Evolutionary conservation across 2,329 filamentous ascomycete genomes (phyloP), one percentile per base, ranked within the genome.

Genomic region (Curvularia sp.): DNA sequence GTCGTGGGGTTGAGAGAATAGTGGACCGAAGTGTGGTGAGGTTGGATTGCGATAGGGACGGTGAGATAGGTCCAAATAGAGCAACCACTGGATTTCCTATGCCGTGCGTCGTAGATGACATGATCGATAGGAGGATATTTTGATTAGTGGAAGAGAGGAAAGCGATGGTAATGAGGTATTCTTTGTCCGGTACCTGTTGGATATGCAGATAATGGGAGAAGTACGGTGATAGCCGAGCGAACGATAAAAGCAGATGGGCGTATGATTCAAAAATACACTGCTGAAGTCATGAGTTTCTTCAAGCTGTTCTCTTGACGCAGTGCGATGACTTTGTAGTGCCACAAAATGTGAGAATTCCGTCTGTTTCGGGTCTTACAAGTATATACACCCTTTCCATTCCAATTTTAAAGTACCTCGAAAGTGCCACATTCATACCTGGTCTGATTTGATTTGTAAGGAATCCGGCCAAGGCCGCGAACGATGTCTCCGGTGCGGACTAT

Each of bases 401-500:
- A 21, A 21, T n/a, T 19, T 18, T 3, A n/a, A 41, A 41, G 41
- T 8, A 25, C 18, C 21, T 13, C 13, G 5, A 15, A 18, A n/a
- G n/a, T 45, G 12, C 6, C 15, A 7, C 13, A 1, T 28, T 7
- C 3, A 45, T 15, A 45, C 41, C 15, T 13, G 27, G 15, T 23
- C 38, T 5, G 12, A 12, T 15, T 15, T 3, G 19, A 15, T 28
- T 19, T 45, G 27, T 8, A 45, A 27, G 41, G 23, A 15, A 7
- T 9, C 13, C 25, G 23, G 9, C 19, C 18, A 7, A 45, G 10
- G n/a, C 15, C 13, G 41, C 25, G 21, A 28, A 45, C n/a, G 12
- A 21, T 45, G 21, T 45, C 25, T 45, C 21, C 41, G 41, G 27
- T 45, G 6, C 41, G 41, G 41, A 45, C 41, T 45, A 25, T 45